A percentile compares a stretch with the other conserved stretches of the same genome.
phyloP scores from a whole-genome alignment of 345 rosid species.

The Dovyalis caffra region DNA sequence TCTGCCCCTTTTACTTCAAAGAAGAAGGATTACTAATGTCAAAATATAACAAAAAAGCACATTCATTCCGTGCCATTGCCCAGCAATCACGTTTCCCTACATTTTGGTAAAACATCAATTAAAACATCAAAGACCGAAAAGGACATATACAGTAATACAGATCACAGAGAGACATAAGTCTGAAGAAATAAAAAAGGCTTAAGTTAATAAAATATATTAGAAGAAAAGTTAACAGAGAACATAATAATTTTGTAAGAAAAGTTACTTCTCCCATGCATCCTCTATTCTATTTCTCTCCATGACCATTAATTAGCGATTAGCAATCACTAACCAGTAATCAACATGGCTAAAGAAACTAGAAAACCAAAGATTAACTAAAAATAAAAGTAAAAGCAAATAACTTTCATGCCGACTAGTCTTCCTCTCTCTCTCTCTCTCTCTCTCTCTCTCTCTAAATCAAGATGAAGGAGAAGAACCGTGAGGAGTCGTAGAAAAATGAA shows the following conservation, averaged over 20 bases:
- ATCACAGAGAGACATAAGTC: not conserved
- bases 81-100: not conserved
- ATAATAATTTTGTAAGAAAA: constrained; percentile 3
- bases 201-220: not conserved
- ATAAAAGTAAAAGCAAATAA: not conserved
- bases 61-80: not conserved
- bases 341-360: constrained; percentile 4
- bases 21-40: not conserved
- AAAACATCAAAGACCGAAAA: not conserved
- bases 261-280: constrained; percentile 13
- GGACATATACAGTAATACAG: too few species aligned
- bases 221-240: constrained; percentile 13
- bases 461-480: constrained; percentile 23
- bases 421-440: not conserved
- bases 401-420: not conserved
- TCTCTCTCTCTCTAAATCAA: not conserved
- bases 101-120: not conserved
- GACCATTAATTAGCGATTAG: constrained; percentile 13
- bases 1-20: not conserved
- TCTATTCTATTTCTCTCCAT: constrained; percentile 8
- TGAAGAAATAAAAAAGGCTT: not conserved
- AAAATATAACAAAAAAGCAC: not conserved
- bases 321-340: constrained; percentile 6
- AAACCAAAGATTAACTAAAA: not conserved
- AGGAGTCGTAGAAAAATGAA: constrained; percentile 13